Conservation (phyloP, 108 stramenopile genomes). For the Skeletonema marinoi region DNA sequence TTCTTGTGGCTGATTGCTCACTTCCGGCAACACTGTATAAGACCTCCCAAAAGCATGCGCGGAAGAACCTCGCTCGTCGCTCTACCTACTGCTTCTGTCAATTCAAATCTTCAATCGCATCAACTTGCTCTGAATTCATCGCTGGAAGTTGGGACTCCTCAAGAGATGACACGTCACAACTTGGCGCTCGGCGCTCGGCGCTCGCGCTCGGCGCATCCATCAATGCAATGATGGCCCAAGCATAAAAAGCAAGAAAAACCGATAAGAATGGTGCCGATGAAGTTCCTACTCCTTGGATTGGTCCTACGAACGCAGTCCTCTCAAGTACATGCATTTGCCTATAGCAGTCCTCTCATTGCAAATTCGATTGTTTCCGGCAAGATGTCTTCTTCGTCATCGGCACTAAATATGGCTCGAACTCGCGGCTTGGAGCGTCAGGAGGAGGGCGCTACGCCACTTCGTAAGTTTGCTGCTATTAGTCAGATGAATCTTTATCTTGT, state of each 20-base stretch:
- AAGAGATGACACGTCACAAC: no score
- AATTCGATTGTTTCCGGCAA: neutral
- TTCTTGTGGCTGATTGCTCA: no score
- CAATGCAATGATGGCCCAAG: no score
- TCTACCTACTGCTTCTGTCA: no score
- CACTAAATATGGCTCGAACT: conserved; percentile 53
- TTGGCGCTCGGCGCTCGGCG: no score
- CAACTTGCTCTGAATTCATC: no score
- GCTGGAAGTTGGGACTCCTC: no score
- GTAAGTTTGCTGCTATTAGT: conserved; percentile 35
- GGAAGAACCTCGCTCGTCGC: no score
- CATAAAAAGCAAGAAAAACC: neutral
- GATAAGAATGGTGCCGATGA: neutral
- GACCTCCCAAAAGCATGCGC: no score
- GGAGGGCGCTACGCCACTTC: conserved; percentile 74
- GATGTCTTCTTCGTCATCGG: conserved; percentile 11
- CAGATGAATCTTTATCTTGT: neutral
- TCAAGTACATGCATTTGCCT: neutral
- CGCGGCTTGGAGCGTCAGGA: conserved; percentile 59
- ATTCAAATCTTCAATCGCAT: no score
- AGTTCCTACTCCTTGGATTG: neutral
- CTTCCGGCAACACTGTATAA: no score
- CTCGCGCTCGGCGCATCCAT: no score
- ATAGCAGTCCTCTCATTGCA: neutral
- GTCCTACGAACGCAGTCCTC: conserved; percentile 3